Evolutionary conservation across 805 yeast species (phyloP).

Genomic region (Zygosaccharomyces bisporus): DNA sequence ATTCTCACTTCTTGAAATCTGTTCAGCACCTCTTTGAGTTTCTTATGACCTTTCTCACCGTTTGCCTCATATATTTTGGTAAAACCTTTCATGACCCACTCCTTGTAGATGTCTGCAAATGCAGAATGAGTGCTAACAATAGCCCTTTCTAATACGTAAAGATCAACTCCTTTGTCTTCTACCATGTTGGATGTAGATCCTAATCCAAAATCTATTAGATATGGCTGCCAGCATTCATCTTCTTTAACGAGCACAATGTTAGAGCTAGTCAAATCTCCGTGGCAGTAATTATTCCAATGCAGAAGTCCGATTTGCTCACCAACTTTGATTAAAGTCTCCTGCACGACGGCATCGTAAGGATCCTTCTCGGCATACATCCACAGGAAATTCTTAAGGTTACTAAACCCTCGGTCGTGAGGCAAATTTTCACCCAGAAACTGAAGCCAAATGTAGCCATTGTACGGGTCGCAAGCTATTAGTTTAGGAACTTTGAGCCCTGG

Average conservation of each 20-base stretch:
- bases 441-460: constrained; percentile 85
- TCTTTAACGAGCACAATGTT: constrained; percentile 58
- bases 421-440: constrained; percentile 62
- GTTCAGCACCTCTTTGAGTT: constrained; percentile 49
- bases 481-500: constrained; percentile 65
- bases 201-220: constrained; percentile 86
- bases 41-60: constrained; percentile 39
- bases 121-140: constrained; percentile 85
- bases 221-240: constrained; percentile 41
- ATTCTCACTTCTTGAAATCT: constrained; percentile 79
- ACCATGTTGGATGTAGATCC: constrained; percentile 69
- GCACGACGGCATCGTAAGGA: constrained; percentile 40
- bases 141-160: constrained; percentile 92
- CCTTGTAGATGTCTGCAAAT: constrained; percentile 57
- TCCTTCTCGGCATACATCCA: constrained; percentile 47
- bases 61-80: constrained; percentile 35
- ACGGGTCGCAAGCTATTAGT: constrained; percentile 69
- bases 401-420: constrained; percentile 46
- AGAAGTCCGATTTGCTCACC: constrained; percentile 66
- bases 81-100: constrained; percentile 74
- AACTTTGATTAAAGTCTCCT: constrained; percentile 47
- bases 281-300: constrained; percentile 76
- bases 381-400: constrained; percentile 68
- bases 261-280: constrained; percentile 92
- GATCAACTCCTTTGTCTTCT: constrained; percentile 96